Percentiles rank a stretch among this genome's conserved stretches.
phyloP scores from a whole-genome alignment of 768 basidiomycete species.

The Tubosaeta sp. region DNA sequence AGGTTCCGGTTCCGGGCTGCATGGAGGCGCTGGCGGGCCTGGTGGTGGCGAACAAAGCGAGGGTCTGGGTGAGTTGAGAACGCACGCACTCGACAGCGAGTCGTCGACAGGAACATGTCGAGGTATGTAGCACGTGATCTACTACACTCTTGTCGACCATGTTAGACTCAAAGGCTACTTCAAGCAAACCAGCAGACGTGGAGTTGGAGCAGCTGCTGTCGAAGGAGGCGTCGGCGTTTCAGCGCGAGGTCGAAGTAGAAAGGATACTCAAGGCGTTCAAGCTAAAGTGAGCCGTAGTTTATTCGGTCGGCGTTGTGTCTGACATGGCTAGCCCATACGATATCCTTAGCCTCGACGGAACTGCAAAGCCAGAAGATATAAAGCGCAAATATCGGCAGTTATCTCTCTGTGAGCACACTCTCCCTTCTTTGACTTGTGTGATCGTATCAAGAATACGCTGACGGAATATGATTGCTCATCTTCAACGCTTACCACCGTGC shows the following conservation, averaged over 20 bases:
- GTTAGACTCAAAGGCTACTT: conserved; percentile 3
- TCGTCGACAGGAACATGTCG: conserved; percentile 3
- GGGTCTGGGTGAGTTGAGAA: conserved; percentile 3
- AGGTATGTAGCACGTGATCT: conserved; percentile 1
- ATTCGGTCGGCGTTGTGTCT: background rate
- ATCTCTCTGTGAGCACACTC: conserved; percentile 65
- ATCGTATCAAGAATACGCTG: conserved; percentile 17
- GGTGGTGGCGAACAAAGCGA: conserved; percentile 19
- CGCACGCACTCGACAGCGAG: background rate
- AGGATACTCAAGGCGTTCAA: conserved; percentile 94
- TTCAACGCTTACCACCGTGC: background rate
- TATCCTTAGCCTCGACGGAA: conserved; percentile 75
- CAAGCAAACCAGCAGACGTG: conserved; percentile 29
- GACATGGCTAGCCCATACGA: conserved; percentile 75
- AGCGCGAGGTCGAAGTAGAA: conserved; percentile 85
- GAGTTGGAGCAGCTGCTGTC: conserved; percentile 80
- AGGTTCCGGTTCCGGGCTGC: conserved; percentile 65
- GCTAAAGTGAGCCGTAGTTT: conserved; percentile 67
- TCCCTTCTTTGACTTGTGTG: conserved; percentile 1
- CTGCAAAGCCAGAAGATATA: conserved; percentile 72
- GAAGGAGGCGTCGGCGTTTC: conserved; percentile 79
- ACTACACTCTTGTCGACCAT: background rate
- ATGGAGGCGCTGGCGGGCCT: conserved; percentile 40
- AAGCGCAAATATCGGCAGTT: conserved; percentile 86
- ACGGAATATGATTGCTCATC: conserved; percentile 12